These are phyloP conservation scores for Kitagawia praeruptora DNA, from an alignment of 129 eudicot species.

Conservation along the genomic window DNA sequence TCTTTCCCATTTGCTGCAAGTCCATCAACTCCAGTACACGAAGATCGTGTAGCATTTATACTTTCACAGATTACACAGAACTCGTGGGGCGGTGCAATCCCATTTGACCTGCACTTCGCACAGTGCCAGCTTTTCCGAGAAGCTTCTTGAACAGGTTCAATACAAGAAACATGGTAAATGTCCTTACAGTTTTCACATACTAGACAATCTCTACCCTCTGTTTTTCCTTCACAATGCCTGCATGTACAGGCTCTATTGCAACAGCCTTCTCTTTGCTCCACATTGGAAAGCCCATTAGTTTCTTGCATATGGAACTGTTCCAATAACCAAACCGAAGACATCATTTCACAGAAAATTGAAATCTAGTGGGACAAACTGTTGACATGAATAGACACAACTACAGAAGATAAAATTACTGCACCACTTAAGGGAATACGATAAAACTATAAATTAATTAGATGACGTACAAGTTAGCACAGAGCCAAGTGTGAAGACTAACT, in stretches of 20 bases:
- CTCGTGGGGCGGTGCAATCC: slow-evolving; percentile 52
- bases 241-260: slow-evolving; percentile 30
- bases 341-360: background rate
- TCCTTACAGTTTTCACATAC: slow-evolving; percentile 86
- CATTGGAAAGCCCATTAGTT: slow-evolving; percentile 19
- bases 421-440: background rate
- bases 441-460: background rate
- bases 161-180: slow-evolving; percentile 68
- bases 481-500: background rate
- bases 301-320: slow-evolving; percentile 35
- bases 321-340: background rate
- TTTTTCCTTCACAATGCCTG: slow-evolving; percentile 43
- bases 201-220: slow-evolving; percentile 48
- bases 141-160: slow-evolving; percentile 47
- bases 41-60: slow-evolving; percentile 25
- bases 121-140: slow-evolving; percentile 70
- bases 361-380: background rate
- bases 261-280: slow-evolving; percentile 32
- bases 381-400: background rate
- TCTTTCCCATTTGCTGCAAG: slow-evolving; percentile 16
- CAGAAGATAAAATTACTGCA: background rate
- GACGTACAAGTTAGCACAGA: background rate
- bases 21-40: background rate
- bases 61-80: slow-evolving; percentile 62
- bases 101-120: slow-evolving; percentile 45